These are phyloP conservation scores for Guadua angustifolia DNA, from an alignment of 176 grass and related monocot species.

Conservation along the genomic window DNA sequence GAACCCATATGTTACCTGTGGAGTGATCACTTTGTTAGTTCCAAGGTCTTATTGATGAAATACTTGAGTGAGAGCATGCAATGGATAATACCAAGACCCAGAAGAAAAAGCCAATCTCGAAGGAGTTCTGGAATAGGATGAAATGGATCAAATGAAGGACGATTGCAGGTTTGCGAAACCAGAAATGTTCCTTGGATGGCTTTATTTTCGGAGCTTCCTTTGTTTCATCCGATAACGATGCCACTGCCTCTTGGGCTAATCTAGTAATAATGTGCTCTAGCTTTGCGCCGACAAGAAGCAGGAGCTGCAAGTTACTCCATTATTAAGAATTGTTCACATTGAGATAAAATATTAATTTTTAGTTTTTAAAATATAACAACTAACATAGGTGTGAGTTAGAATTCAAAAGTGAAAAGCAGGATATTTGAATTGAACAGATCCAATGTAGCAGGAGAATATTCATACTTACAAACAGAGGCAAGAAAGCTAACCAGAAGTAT, in stretches of 20 bases:
- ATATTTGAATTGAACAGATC: conserved; percentile 3
- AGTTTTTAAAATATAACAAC: background rate
- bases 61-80: background rate
- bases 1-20: conserved; percentile 73
- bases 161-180: conserved; percentile 66
- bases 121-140: conserved; percentile 96
- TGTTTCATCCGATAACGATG: conserved; percentile 11
- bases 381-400: conserved; percentile 2
- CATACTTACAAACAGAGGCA: conserved; percentile 91
- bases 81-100: conserved; percentile 66
- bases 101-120: conserved; percentile 91
- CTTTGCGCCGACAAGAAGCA: conserved; percentile 81
- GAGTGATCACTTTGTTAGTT: conserved; percentile 7
- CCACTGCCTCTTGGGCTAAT: conserved; percentile 70
- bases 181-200: conserved; percentile 79
- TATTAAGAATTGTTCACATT: conserved; percentile 25
- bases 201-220: conserved; percentile 40
- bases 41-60: background rate
- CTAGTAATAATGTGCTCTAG: conserved; percentile 77
- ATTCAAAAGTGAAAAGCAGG: conserved; percentile 15
- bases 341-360: background rate
- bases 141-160: conserved; percentile 86
- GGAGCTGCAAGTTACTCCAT: conserved; percentile 66
- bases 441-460: background rate
- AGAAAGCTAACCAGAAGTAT: conserved; percentile 94